A percentile compares a stretch with the other conserved stretches of the same genome.
phyloP scores from a whole-genome alignment of 495 filamentous ascomycete species.

The Halenospora varia region DNA sequence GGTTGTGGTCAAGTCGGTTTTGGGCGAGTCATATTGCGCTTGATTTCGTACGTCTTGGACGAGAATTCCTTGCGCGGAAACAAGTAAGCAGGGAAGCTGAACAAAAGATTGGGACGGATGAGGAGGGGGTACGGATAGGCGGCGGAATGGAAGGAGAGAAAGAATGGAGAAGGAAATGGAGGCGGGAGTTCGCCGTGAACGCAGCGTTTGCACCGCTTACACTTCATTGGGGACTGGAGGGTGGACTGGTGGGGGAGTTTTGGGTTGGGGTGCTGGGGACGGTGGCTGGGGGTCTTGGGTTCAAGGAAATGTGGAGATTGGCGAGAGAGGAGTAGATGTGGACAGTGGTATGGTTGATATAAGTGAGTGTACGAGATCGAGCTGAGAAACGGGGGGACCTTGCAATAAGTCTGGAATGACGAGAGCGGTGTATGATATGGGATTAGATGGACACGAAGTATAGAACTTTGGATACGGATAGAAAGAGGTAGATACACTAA shows the following conservation, averaged over 20 bases:
- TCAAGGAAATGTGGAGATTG: constrained; percentile 60
- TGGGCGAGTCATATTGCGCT: constrained; percentile 77
- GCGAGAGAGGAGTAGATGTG: constrained; percentile 5
- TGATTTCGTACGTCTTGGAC: constrained; percentile 61
- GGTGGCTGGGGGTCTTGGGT: constrained; percentile 61
- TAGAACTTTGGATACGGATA: too few species aligned
- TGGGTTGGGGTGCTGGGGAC: constrained; percentile 61
- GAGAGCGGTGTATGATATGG: too few species aligned
- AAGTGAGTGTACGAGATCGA: too few species aligned
- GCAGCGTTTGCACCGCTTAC: constrained; percentile 54
- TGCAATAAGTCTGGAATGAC: too few species aligned
- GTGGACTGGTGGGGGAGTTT: constrained; percentile 56
- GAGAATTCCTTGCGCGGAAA: constrained; percentile 14
- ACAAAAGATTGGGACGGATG: constrained; percentile 28
- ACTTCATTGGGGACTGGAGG: constrained; percentile 78
- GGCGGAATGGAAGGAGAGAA: constrained; percentile 25
- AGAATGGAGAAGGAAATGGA: constrained; percentile 40
- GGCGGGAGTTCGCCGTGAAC: constrained; percentile 41
- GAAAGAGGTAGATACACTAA: too few species aligned
- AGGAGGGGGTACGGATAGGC: constrained; percentile 18
- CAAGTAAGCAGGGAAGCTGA: constrained; percentile 7
- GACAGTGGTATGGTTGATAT: too few species aligned
- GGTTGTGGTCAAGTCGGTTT: constrained; percentile 70
- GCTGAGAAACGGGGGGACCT: too few species aligned
- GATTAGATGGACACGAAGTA: too few species aligned